Evolutionary conservation across 108 stramenopile species (phyloP).

Genomic region (Skeletonema tropicum): DNA sequence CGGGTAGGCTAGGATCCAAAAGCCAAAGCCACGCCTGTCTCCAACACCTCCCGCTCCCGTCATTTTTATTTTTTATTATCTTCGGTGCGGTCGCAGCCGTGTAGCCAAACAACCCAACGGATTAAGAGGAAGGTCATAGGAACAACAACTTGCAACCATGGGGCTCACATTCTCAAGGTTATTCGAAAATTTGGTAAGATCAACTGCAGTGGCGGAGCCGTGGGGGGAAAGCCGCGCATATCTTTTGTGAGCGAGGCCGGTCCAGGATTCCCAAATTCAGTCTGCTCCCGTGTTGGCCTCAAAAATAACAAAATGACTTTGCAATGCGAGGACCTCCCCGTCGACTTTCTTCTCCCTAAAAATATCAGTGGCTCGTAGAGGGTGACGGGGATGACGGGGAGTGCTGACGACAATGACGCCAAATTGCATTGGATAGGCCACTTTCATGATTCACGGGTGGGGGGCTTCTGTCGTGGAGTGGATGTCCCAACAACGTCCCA

Average conservation of each 20-base stretch:
- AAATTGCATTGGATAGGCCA: neutral
- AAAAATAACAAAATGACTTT: neutral
- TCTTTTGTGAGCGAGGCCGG: neutral
- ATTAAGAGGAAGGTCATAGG: constrained; percentile 9
- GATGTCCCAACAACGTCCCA: neutral
- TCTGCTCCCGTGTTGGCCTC: neutral
- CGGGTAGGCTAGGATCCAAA: too few relatives aligned
- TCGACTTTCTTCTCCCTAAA: neutral
- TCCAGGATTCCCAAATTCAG: neutral
- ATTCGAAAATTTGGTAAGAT: constrained; percentile 89
- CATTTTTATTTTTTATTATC: too few relatives aligned
- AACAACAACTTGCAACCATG: constrained; percentile 59
- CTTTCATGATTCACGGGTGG: neutral
- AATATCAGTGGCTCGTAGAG: neutral
- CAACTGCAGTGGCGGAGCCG: neutral
- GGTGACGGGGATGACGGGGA: neutral
- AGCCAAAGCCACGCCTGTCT: too few relatives aligned
- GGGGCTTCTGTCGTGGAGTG: neutral
- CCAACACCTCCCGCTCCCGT: too few relatives aligned
- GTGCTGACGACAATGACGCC: neutral
- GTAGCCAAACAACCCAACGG: constrained; percentile 9
- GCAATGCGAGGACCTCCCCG: neutral
- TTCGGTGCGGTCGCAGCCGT: neutral
- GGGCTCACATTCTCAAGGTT: constrained; percentile 89
- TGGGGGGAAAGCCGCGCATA: neutral